Base-by-base conservation (phyloP, 1,284 basidiomycete species). In the Irpex sp. region DNA sequence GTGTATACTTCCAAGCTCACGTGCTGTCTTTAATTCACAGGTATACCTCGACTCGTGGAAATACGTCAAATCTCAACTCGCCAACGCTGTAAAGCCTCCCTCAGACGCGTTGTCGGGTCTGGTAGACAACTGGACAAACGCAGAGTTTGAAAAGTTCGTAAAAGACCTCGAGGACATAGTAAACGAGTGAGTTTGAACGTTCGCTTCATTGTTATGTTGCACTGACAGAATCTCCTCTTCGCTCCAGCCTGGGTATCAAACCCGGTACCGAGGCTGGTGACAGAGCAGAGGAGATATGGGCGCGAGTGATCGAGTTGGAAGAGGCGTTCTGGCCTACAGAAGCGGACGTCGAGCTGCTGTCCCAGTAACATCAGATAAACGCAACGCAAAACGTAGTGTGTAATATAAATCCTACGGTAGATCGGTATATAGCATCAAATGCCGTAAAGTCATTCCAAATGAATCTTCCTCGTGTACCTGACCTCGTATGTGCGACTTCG, bases 1-100 rank as follows among this genome's bases (percentile, higher is more conserved):
- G n/a, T n/a, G n/a, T n/a, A n/a, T n/a, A n/a, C n/a, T n/a, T n/a
- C n/a, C n/a, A n/a, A n/a, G n/a, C n/a, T n/a, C n/a, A 28, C 28
- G 28, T 2, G 1, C 28, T 5, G 28, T 60, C 5, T 12, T n/a
- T 5, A 16, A 48, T 80, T 79, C 57, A 10, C 47, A 78, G 77
- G 69, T 75, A 14, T 90, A 91, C 69, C 75, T 89, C n/a, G 83
- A 87, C 58, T 81, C 86, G 4, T 91, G 89, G 89, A 76, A 77
- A 4, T 75, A 76, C 61, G 87, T 86, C 45, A 75, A 77, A 48
- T 68, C 72, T 23, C 14, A 64, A 35, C 36, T 58, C 33, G 5
- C 65, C 57, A 56, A 59, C 47, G 42, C 64, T 55, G 35, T 61
- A 54, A 21, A 66, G 65, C 70, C 71, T 9, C 64, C 73, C 19